phyloP scores from a whole-genome alignment of 805 yeast species.

The Candida insectorum region DNA sequence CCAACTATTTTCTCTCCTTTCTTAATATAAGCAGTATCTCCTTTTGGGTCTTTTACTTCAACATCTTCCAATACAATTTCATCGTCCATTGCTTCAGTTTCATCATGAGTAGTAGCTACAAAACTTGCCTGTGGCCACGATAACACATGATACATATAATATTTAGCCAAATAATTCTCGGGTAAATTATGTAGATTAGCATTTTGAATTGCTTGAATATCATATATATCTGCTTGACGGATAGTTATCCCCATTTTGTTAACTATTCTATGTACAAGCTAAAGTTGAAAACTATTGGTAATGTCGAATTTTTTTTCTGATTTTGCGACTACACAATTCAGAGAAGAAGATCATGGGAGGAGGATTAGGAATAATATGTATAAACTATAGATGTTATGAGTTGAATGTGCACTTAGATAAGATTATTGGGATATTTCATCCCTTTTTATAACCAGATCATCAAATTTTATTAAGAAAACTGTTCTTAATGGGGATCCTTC shows the following conservation, averaged over 20 bases:
- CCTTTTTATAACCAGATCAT: constrained; percentile 51
- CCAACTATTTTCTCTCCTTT: constrained; percentile 87
- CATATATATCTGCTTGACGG: constrained; percentile 81
- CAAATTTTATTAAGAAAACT: constrained; percentile 72
- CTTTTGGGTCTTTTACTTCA: constrained; percentile 38
- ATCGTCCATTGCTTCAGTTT: constrained; percentile 28
- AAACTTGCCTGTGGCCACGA: constrained; percentile 98
- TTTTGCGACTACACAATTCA: too few relatives aligned
- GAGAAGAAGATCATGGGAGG: too few relatives aligned
- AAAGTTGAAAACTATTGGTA: too few relatives aligned
- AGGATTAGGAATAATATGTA: too few relatives aligned
- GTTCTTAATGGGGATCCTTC: constrained; percentile 62
- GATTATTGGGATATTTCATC: constrained; percentile 25
- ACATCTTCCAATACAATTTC: constrained; percentile 15
- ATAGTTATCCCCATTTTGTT: constrained; percentile 81
- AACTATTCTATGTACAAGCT: too few relatives aligned
- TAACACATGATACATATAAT: constrained; percentile 87
- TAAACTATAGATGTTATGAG: constrained; percentile 9
- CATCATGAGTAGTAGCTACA: constrained; percentile 82
- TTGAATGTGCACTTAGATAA: constrained; percentile 7
- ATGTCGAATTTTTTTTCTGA: too few relatives aligned
- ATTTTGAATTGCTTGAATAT: constrained; percentile 93
- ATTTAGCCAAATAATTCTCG: constrained; percentile 88
- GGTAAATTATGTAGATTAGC: constrained; percentile 90
- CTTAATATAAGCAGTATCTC: constrained; percentile 62